phyloP scores from a whole-genome alignment of 2,329 filamentous ascomycete species.

The Trichoderma hamatum region DNA sequence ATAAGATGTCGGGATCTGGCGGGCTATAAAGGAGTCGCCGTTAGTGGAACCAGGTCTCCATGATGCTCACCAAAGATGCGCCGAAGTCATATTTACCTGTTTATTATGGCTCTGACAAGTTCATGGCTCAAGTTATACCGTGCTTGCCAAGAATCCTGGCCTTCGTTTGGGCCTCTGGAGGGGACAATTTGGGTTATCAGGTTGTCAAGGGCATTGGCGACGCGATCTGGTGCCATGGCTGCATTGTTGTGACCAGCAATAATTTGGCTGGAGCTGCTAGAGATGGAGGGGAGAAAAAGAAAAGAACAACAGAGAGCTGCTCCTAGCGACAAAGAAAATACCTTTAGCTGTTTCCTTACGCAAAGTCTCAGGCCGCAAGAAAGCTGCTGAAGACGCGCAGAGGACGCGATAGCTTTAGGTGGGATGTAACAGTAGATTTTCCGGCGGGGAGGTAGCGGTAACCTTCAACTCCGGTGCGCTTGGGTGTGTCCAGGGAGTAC shows the following conservation, averaged over 20 bases:
- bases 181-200: conserved; percentile 76
- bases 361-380: conserved; percentile 11
- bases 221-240: conserved; percentile 65
- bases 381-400: conserved; percentile 15
- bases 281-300: background rate
- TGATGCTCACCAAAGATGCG: background rate
- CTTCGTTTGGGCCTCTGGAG: conserved; percentile 60
- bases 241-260: conserved; percentile 47
- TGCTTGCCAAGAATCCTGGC: conserved; percentile 68
- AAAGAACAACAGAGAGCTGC: background rate
- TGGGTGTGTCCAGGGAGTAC: conserved; percentile 28
- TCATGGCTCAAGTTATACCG: conserved; percentile 66
- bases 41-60: background rate
- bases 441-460: conserved; percentile 11
- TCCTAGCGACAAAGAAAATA: background rate
- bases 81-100: conserved; percentile 46
- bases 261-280: background rate
- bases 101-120: conserved; percentile 54
- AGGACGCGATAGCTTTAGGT: conserved; percentile 18
- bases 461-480: background rate
- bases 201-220: conserved; percentile 77
- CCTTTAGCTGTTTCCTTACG: background rate
- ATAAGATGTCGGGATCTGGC: conserved; percentile 58
- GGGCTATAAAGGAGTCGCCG: conserved; percentile 41
- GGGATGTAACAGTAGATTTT: conserved; percentile 21